Conservation (phyloP, 768 basidiomycete species). For the Nevesoporus exiguus region DNA sequence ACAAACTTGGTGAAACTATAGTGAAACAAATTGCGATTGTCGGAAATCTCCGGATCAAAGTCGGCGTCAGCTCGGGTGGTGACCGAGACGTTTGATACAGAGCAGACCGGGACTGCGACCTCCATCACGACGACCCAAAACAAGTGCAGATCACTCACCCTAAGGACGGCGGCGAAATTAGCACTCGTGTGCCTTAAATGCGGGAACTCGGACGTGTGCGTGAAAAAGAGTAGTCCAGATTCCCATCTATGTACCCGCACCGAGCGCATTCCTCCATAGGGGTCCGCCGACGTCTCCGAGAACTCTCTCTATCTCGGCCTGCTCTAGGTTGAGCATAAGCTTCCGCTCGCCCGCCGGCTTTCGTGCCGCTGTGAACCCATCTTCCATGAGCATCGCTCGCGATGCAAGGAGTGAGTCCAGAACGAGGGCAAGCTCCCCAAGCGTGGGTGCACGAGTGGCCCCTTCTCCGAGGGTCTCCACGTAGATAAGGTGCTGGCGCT, state of each 20-base stretch:
- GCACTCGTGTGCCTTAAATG: not conserved
- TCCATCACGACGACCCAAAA: too few relatives aligned
- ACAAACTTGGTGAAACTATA: too few relatives aligned
- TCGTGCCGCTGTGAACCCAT: conserved; percentile 48
- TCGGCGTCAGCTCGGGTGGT: too few relatives aligned
- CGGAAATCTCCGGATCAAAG: too few relatives aligned
- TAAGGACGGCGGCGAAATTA: too few relatives aligned
- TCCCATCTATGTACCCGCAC: conserved; percentile 7
- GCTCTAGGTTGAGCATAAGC: conserved; percentile 80
- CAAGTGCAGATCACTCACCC: too few relatives aligned
- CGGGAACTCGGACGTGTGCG: not conserved
- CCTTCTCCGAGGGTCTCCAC: conserved; percentile 57
- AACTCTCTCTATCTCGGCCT: conserved; percentile 79
- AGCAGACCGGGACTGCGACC: too few relatives aligned
- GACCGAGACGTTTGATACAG: too few relatives aligned
- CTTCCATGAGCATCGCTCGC: conserved; percentile 72
- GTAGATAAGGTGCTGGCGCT: conserved; percentile 73
- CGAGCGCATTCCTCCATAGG: conserved; percentile 56
- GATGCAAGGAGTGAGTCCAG: conserved; percentile 75
- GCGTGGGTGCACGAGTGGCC: conserved; percentile 55
- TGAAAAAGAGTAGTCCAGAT: not conserved
- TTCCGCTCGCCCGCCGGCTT: conserved; percentile 65
- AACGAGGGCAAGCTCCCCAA: conserved; percentile 62
- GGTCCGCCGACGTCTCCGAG: conserved; percentile 76
- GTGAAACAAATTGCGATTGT: too few relatives aligned